Percentiles rank a stretch among this genome's conserved stretches.
phyloP scores from a whole-genome alignment of 73 alveolate species.

The Blepharisma japonicum region DNA sequence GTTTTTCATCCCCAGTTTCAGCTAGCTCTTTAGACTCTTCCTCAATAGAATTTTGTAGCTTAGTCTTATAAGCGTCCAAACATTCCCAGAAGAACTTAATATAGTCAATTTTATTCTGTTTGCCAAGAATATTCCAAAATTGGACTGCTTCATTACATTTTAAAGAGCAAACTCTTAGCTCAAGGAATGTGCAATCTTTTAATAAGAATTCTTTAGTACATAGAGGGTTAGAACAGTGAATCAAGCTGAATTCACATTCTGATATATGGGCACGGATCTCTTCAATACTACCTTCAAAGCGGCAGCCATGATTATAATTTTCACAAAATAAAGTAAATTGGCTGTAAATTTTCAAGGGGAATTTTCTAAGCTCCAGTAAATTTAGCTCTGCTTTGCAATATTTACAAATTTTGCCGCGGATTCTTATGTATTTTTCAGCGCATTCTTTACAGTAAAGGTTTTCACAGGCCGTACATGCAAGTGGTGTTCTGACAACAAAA shows the following conservation, averaged over 20 bases:
- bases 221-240: neutral
- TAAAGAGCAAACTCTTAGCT: neutral
- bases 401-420: neutral
- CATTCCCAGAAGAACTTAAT: neutral
- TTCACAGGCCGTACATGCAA: neutral
- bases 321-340: neutral
- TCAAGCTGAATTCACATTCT: neutral
- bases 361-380: neutral
- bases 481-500: neutral
- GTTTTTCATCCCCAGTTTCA: neutral
- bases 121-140: neutral
- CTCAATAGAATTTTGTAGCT: neutral
- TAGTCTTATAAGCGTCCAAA: neutral
- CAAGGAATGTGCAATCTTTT: neutral
- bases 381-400: neutral
- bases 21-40: neutral
- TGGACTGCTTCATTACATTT: neutral
- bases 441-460: slow-evolving; percentile 2
- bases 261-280: neutral
- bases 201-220: neutral
- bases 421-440: neutral
- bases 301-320: slow-evolving; percentile 5
- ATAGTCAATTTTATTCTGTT: neutral
- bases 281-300: neutral
- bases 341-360: neutral